Percentiles rank a stretch among this genome's conserved stretches.
Conservation (phyloP, 1,139 yeast genomes). For the Nakaseomyces nivariensis region DNA sequence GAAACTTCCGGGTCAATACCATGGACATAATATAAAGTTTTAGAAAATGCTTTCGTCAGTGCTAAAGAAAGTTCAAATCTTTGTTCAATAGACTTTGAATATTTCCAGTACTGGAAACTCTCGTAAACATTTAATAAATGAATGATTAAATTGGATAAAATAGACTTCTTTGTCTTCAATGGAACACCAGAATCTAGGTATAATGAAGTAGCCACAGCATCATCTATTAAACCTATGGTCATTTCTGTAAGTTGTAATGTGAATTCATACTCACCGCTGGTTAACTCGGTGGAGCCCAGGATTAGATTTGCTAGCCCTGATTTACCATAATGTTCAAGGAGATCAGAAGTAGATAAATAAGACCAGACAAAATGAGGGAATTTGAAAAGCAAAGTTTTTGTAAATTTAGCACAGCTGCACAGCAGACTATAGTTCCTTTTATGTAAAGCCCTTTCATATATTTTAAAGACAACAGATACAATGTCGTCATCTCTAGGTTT, state of each 20-base stretch:
- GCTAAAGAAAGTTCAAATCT: constrained; percentile 53
- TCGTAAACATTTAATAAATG: constrained; percentile 64
- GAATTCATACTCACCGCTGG: constrained; percentile 55
- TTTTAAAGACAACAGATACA: constrained; percentile 53
- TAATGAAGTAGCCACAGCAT: constrained; percentile 35
- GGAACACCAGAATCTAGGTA: constrained; percentile 32
- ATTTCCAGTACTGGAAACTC: constrained; percentile 64
- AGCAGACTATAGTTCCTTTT: constrained; percentile 42
- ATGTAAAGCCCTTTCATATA: constrained; percentile 61
- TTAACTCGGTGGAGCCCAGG: constrained; percentile 66
- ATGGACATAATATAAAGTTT: constrained; percentile 45
- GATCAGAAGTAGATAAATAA: constrained; percentile 54
- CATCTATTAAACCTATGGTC: constrained; percentile 43
- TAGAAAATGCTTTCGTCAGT: constrained; percentile 46
- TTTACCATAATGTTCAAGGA: constrained; percentile 56
- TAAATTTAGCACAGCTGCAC: constrained; percentile 41
- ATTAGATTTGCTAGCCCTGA: constrained; percentile 58
- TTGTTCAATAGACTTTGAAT: constrained; percentile 41
- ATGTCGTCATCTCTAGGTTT: constrained; percentile 40
- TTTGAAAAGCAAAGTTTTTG: constrained; percentile 39
- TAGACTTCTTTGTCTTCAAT: constrained; percentile 41
- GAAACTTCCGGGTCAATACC: constrained; percentile 42
- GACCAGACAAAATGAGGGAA: constrained; percentile 72
- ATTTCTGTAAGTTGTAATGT: constrained; percentile 51
- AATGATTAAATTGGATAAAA: constrained; percentile 45